Conservation (phyloP, 2,329 filamentous ascomycete species). For the Tolypocladium album region DNA sequence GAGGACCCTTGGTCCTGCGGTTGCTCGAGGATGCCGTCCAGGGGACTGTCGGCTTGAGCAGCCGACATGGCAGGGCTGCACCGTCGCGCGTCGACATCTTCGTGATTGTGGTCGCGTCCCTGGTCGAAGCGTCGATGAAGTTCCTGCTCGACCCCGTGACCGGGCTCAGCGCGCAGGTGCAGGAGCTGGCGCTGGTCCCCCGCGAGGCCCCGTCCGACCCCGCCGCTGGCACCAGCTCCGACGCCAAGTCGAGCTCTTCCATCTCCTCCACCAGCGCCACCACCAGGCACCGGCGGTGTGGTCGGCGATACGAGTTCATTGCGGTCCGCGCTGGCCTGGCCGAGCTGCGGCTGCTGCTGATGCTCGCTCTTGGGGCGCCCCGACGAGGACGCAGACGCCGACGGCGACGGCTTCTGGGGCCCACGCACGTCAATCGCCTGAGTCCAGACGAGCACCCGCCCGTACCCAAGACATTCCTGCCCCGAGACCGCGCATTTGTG, state of each 20-base stretch:
- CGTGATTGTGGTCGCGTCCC: not conserved
- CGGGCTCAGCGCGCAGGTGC: not conserved
- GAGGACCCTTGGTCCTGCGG: not conserved
- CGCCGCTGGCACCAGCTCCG: not conserved
- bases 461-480: constrained; percentile 51
- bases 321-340: not conserved
- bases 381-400: not conserved
- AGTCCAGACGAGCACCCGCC: constrained; percentile 49
- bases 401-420: constrained; percentile 25
- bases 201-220: not conserved
- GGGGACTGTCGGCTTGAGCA: not conserved
- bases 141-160: not conserved
- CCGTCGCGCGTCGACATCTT: not conserved
- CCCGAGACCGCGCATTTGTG: constrained; percentile 46
- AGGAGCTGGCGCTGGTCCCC: not conserved
- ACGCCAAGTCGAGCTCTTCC: not conserved
- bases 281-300: not conserved
- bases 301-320: not conserved
- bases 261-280: not conserved
- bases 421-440: constrained; percentile 38
- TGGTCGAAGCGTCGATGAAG: not conserved
- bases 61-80: not conserved
- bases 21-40: not conserved
- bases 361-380: not conserved
- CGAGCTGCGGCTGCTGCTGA: not conserved